Evolutionary conservation across 1,284 basidiomycete species (phyloP).

Genomic region (Trichosporon sp.): DNA sequence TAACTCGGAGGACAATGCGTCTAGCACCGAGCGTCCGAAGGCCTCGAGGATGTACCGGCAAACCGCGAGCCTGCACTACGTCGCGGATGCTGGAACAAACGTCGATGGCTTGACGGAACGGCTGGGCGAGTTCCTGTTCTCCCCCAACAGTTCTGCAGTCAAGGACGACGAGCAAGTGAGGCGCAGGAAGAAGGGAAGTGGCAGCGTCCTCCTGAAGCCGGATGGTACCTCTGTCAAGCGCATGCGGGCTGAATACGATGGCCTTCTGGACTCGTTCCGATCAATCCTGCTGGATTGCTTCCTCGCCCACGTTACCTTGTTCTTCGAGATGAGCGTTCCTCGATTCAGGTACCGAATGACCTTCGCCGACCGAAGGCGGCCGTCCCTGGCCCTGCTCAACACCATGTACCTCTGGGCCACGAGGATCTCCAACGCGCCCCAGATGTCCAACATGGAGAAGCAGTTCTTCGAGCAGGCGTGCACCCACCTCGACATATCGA

Average conservation of each 20-base stretch:
- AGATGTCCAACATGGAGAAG: slow-evolving; percentile 31
- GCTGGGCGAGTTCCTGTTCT: slow-evolving; percentile 44
- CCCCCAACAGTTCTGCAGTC: slow-evolving; percentile 21
- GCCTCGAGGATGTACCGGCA: slow-evolving; percentile 25
- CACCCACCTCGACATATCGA: slow-evolving; percentile 35
- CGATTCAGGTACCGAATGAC: slow-evolving; percentile 42
- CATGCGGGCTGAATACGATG: slow-evolving; percentile 32
- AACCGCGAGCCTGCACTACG: slow-evolving; percentile 29
- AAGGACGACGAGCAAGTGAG: slow-evolving; percentile 18
- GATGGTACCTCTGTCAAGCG: slow-evolving; percentile 8
- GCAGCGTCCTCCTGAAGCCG: neutral
- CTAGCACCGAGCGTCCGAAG: neutral
- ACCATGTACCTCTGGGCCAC: slow-evolving; percentile 49
- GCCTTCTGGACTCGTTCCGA: slow-evolving; percentile 32
- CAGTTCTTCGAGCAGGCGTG: slow-evolving; percentile 38
- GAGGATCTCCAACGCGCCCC: slow-evolving; percentile 36
- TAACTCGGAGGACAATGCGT: neutral
- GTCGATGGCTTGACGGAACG: slow-evolving; percentile 38
- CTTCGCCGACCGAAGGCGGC: slow-evolving; percentile 37
- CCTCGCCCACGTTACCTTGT: slow-evolving; percentile 36
- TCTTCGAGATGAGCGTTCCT: slow-evolving; percentile 46
- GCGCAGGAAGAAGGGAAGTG: neutral
- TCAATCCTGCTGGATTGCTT: slow-evolving; percentile 38
- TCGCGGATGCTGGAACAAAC: slow-evolving; percentile 23
- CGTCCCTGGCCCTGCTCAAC: slow-evolving; percentile 39